Conservation (phyloP, 2,329 filamentous ascomycete species). For the Cercospora sp. region DNA sequence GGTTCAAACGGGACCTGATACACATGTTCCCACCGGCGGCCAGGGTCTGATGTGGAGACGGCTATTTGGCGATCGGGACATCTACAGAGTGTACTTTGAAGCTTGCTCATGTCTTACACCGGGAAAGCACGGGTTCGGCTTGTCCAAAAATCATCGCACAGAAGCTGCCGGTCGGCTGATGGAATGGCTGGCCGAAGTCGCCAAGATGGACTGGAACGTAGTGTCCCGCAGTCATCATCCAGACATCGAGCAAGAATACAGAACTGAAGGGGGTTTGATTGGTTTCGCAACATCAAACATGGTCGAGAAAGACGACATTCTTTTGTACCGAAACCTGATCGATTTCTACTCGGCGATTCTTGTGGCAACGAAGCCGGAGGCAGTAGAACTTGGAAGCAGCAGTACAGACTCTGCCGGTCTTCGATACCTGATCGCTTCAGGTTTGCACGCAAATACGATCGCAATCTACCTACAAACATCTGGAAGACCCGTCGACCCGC, state of each 20-base stretch:
- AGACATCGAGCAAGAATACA: constrained; percentile 51
- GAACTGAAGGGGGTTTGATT: constrained; percentile 47
- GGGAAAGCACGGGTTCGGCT: constrained; percentile 38
- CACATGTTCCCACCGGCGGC: constrained; percentile 35
- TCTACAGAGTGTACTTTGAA: constrained; percentile 59
- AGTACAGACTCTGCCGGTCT: constrained; percentile 38
- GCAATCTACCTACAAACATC: constrained; percentile 55
- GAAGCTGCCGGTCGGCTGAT: constrained; percentile 62
- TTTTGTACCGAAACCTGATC: constrained; percentile 61
- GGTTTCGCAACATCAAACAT: constrained; percentile 58
- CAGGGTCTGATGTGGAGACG: constrained; percentile 62
- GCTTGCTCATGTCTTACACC: constrained; percentile 49
- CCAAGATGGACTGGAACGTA: constrained; percentile 56
- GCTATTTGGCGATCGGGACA: constrained; percentile 60
- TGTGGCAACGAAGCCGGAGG: constrained; percentile 11
- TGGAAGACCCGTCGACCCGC: constrained; percentile 46
- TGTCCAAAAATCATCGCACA: constrained; percentile 56
- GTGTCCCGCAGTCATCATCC: constrained; percentile 54
- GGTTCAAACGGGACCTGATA: constrained; percentile 27
- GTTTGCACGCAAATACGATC: constrained; percentile 53
- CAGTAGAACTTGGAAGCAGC: background rate
- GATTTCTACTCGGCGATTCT: constrained; percentile 60
- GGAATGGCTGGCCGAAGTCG: constrained; percentile 57
- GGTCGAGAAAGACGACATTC: constrained; percentile 58
- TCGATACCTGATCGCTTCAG: constrained; percentile 54